Conservation (phyloP, 257 asterid species). For the Nicotiana noctiflora region DNA sequence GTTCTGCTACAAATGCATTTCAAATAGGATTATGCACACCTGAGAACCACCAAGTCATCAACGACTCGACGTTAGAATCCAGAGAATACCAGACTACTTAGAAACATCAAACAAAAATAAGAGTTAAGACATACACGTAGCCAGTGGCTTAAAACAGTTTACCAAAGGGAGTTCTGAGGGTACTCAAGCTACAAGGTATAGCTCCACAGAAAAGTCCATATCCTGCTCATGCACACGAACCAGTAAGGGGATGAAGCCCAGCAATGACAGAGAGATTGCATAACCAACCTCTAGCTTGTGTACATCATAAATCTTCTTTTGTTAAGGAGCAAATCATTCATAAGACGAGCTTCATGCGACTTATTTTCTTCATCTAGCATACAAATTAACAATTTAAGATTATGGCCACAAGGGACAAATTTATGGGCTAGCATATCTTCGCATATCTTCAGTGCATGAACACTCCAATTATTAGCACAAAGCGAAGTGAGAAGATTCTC, state of each 20-base stretch:
- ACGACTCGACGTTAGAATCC: neutral
- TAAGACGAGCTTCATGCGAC: slow-evolving; percentile 20
- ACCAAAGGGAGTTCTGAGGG: neutral
- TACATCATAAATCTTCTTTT: slow-evolving; percentile 9
- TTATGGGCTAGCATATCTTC: slow-evolving; percentile 46
- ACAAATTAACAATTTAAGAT: slow-evolving; percentile 27
- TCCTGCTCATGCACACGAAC: neutral
- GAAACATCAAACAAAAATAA: neutral
- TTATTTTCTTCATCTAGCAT: slow-evolving; percentile 27
- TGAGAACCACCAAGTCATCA: neutral
- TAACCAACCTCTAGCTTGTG: slow-evolving; percentile 2
- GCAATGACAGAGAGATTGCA: neutral
- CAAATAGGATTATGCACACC: neutral
- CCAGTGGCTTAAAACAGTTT: neutral
- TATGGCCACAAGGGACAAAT: slow-evolving; percentile 38
- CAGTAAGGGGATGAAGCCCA: slow-evolving; percentile 1
- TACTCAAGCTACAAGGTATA: neutral
- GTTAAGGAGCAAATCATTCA: slow-evolving; percentile 15
- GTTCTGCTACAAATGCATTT: too few relatives aligned
- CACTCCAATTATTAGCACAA: slow-evolving; percentile 28
- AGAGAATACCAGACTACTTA: neutral
- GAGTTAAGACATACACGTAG: neutral
- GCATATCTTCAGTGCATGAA: slow-evolving; percentile 37
- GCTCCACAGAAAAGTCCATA: neutral
- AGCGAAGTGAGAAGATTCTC: slow-evolving; percentile 39